Base-by-base conservation (phyloP, 441 rosid species). In the Jatropha multifida region DNA sequence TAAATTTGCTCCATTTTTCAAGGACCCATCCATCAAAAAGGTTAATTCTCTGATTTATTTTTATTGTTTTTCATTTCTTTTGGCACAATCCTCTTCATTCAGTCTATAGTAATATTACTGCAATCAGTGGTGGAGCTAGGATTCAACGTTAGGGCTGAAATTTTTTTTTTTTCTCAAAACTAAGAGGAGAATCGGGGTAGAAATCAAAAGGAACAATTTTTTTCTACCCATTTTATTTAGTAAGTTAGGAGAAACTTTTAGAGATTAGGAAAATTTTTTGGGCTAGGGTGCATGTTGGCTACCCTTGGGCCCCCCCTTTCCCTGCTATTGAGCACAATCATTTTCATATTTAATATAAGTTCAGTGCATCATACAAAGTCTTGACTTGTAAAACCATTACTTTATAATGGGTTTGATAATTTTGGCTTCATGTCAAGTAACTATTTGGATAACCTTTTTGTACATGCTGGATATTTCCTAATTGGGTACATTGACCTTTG, bases 1-100 rank as follows among this genome's bases (percentile, higher is more conserved):
- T 65, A 92, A 86, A 80, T 95, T 95, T 85, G 90, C 81, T 72
- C 89, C 89, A 4, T 95, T 92, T 87, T 95, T 95, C 59, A 82
- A 90, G 81, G 89, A 93, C 74, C 75, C 88, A 0, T 81, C 86
- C 52, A 92, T 95, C 59, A 90, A 78, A 84, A 96, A 96, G 88
- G 98, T 90, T 76, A 76, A 48, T 12, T 71, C 66, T 71, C n/a
- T n/a, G 46, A 4, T 8, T 27, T 37, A 18, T 18, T 44, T 51
- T 9, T 48, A 7, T 68, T 67, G 68, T 66, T 65, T 71, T 69
- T 38, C 64, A 41, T n/a, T 71, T 10, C n/a, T 65, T 40, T 20
- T 41, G 41, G 26, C 44, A 1, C 44, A 27, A 48, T 74, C 23
- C 44, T 54, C 63, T 68, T 77, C 42, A 62, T 77, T 26, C 64